Conservation (phyloP, 192 early-diverging fungal species). For the Gaertneriomyces sp. region DNA sequence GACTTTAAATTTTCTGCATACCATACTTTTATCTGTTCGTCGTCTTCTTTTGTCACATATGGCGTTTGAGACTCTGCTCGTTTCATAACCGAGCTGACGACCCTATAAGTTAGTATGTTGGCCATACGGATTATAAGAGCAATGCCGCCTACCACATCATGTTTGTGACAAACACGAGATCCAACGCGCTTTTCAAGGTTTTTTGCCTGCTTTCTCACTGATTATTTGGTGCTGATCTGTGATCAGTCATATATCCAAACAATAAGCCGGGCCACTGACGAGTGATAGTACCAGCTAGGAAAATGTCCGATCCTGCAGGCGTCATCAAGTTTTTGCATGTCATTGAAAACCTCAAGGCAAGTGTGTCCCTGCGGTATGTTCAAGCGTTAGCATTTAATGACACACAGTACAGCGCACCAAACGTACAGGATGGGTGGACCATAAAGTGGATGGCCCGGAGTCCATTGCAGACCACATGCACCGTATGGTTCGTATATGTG, state of each 20-base stretch:
- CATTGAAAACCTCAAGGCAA: slow-evolving; percentile 78
- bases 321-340: slow-evolving; percentile 67
- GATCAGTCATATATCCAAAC: no score
- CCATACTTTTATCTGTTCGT: background rate
- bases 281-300: background rate
- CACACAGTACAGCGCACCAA: slow-evolving; percentile 66
- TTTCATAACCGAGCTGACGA: background rate
- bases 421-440: slow-evolving; percentile 87
- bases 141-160: no score
- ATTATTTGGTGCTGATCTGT: no score
- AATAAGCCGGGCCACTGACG: no score
- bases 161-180: no score
- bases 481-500: slow-evolving; percentile 59
- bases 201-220: no score
- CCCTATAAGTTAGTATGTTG: no score
- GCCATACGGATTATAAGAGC: no score
- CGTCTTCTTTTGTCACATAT: background rate
- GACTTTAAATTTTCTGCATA: no score
- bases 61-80: background rate
- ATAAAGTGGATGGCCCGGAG: slow-evolving; percentile 66
- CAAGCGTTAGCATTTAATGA: background rate
- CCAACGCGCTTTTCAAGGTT: no score
- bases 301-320: slow-evolving; percentile 15
- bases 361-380: background rate
- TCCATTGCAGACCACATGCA: slow-evolving; percentile 96